Base-by-base conservation (phyloP, 2,329 filamentous ascomycete genomes). In the Ascochyta rabiei region DNA sequence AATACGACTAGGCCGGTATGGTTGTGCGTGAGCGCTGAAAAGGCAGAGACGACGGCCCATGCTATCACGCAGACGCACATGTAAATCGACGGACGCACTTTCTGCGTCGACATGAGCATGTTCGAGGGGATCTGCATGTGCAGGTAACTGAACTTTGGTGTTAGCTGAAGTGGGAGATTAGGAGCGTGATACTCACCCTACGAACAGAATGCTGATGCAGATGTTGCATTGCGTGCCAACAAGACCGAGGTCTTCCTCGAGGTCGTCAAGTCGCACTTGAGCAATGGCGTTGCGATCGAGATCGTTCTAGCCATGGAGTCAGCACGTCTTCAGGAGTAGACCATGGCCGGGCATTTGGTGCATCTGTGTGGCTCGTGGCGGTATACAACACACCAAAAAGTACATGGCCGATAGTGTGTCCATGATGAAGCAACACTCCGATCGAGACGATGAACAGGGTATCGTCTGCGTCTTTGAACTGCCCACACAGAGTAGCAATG, bases 221-320 rank as follows among this genome's bases (percentile, higher is more conserved):
- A 57, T 70, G 42, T 69, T 68, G 51, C 71, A 68, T 37, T 70
- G 69, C 18, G 57, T 61, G 8, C 57, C 62, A 21, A 45, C 48
- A 18, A 64, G 60, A 13, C 61, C 64, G n/a, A 66, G 56, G 41
- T 89, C 86, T 1, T 77, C 75, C 53, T 87, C 82, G 13, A 89
- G 76, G 13, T 84, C 84, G 67, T 85, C 83, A 40, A 89, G 77
- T 13, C 82, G 80, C 0, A 86, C 87, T 3, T 86, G 80, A 1
- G 85, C 85, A 55, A 89, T 86, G 67, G 88, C 86, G 69, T 86
- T 86, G 28, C 84, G 79, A 62, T 87, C 84, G 18, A 70, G 66
- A 28, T 70, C 72, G 49, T 75, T 53, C 49, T 47, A 10, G 2
- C 2, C 7, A 10, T 16, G 5, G 9, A 24, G 6, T 35, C 4